A percentile compares a stretch with the other conserved stretches of the same genome.
These are phyloP conservation scores for Fraxinus paxiana DNA, from an alignment of 305 asterid genomes.

Conservation along the genomic window DNA sequence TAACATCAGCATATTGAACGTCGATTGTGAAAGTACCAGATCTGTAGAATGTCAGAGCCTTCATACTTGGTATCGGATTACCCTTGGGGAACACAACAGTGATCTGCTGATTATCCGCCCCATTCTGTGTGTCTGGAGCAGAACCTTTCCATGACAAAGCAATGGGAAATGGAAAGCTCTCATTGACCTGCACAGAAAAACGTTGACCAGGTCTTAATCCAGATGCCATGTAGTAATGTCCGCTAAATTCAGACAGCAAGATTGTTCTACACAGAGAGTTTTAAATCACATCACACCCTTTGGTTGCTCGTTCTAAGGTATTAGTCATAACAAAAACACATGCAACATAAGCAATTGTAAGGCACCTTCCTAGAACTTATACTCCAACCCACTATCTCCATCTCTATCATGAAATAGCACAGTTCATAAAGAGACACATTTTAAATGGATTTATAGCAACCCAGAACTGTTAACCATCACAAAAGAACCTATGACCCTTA, in stretches of 20 bases:
- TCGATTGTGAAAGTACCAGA: constrained; percentile 70
- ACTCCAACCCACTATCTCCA: background rate
- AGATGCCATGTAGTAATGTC: background rate
- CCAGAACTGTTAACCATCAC: background rate
- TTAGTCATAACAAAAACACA: background rate
- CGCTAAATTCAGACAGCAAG: background rate
- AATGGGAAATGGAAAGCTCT: constrained; percentile 72
- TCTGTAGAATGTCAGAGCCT: constrained; percentile 86
- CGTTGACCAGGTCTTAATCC: background rate
- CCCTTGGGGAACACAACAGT: constrained; percentile 87
- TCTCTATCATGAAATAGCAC: background rate
- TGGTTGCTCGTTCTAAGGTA: background rate
- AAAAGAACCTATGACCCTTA: background rate
- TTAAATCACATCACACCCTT: background rate
- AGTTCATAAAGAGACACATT: background rate
- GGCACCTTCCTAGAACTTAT: background rate
- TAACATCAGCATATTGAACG: constrained; percentile 72
- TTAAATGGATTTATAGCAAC: background rate
- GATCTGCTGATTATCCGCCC: constrained; percentile 68
- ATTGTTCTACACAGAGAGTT: background rate
- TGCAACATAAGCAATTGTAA: background rate
- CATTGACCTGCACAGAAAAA: constrained; percentile 58
- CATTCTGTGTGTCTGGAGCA: constrained; percentile 64
- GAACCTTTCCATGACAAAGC: constrained; percentile 77
- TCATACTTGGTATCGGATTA: constrained; percentile 83